Evolutionary conservation across 225 moss, liverwort and hornwort genomes (phyloP).

Genomic region (Polytrichum commune): DNA sequence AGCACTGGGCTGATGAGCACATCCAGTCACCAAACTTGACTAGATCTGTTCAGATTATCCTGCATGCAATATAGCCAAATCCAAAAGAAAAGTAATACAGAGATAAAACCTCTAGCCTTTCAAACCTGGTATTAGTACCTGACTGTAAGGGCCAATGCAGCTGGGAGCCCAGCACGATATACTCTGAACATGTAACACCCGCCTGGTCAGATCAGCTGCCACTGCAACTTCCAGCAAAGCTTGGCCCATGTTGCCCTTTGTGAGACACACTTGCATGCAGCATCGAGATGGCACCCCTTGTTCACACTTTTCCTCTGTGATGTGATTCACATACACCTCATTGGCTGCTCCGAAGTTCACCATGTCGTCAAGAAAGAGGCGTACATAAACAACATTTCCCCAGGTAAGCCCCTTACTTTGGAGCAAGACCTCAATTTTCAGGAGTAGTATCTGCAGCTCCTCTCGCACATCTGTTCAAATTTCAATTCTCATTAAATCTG

Average conservation of each 20-base stretch:
- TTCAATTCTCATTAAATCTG: too few relatives aligned
- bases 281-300: constrained; percentile 93
- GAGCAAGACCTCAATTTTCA: constrained; percentile 49
- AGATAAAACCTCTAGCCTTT: not conserved
- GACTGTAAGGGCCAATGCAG: constrained; percentile 99
- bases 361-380: constrained; percentile 90
- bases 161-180: constrained; percentile 98
- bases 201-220: constrained; percentile 53
- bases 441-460: constrained; percentile 53
- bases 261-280: constrained; percentile 78
- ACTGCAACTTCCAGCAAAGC: constrained; percentile 67
- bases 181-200: constrained; percentile 93
- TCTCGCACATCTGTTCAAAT: constrained; percentile 44
- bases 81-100: too few relatives aligned
- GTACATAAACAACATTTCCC: constrained; percentile 82
- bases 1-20: too few relatives aligned
- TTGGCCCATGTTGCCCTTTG: constrained; percentile 52
- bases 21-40: too few relatives aligned
- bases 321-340: constrained; percentile 73
- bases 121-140: constrained; percentile 42
- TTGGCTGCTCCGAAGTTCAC: constrained; percentile 64
- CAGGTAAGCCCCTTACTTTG: constrained; percentile 49
- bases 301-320: constrained; percentile 75
- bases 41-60: too few relatives aligned
- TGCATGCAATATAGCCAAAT: too few relatives aligned